phyloP scores from a whole-genome alignment of 2,329 filamentous ascomycete genomes.

The Colletotrichum destructivum region DNA sequence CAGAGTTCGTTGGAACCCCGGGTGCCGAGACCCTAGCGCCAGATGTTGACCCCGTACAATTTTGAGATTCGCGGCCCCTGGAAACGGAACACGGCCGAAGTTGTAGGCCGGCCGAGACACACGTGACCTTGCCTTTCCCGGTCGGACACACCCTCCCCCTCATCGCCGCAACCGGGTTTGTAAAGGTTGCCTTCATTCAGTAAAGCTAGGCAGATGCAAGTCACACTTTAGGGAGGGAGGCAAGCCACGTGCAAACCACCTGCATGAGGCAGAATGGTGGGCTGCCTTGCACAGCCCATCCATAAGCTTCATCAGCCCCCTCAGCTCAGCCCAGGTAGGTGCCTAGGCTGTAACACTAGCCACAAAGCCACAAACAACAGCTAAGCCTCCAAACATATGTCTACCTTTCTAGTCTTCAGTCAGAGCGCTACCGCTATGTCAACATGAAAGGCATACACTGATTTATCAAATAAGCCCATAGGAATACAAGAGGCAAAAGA shows the following conservation, averaged over 20 bases:
- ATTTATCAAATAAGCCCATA: neutral
- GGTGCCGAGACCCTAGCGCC: conserved; percentile 15
- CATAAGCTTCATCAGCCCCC: too few species aligned
- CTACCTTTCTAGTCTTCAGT: neutral
- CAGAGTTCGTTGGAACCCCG: conserved; percentile 3
- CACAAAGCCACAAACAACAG: too few species aligned
- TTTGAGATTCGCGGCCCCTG: neutral
- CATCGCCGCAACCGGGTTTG: neutral
- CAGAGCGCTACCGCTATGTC: neutral
- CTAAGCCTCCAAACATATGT: neutral
- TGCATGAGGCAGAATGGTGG: neutral
- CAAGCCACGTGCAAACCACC: neutral
- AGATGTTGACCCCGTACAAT: neutral
- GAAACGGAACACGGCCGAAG: conserved; percentile 10
- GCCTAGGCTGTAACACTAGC: neutral
- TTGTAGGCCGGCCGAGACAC: neutral
- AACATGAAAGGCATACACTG: neutral
- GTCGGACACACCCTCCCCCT: neutral
- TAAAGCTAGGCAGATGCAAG: neutral
- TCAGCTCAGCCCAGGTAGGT: too few species aligned
- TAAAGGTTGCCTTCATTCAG: neutral
- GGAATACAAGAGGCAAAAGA: neutral
- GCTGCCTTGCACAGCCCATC: conserved; percentile 1
- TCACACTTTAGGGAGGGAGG: neutral
- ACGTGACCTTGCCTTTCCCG: neutral